Conservation (phyloP, 192 early-diverging fungal species). For the Diversispora eburnea region DNA sequence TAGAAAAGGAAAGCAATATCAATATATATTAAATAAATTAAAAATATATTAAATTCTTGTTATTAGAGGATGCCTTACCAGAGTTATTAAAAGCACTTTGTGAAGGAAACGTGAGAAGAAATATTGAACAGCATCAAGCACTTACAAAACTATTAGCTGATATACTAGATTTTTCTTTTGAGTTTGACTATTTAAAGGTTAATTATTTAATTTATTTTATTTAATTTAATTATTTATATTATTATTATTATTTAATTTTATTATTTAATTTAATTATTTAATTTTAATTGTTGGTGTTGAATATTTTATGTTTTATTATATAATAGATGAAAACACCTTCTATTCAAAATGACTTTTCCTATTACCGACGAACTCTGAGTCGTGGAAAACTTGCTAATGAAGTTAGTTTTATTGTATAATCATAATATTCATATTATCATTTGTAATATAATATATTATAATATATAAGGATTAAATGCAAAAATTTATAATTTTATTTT, state of each 20-base stretch:
- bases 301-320: constrained; percentile 30
- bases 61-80: constrained; percentile 57
- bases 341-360: constrained; percentile 98
- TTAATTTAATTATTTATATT: neutral
- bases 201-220: too few relatives aligned
- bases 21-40: constrained; percentile 12
- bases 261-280: neutral
- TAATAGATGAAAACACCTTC: constrained; percentile 69
- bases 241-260: too few relatives aligned
- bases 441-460: neutral
- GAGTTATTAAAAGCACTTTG: constrained; percentile 66
- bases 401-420: constrained; percentile 28
- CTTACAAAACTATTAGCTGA: constrained; percentile 78
- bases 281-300: too few relatives aligned
- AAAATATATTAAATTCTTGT: constrained; percentile 17
- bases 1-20: too few relatives aligned
- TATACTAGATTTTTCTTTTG: constrained; percentile 81
- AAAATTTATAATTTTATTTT: neutral
- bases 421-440: neutral
- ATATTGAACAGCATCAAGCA: constrained; percentile 72
- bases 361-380: constrained; percentile 86
- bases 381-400: constrained; percentile 69
- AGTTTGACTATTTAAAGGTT: constrained; percentile 93
- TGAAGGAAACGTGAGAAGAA: constrained; percentile 58
- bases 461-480: neutral